These are phyloP conservation scores for Cutaneotrichosporon curvatum DNA, from an alignment of 1,284 basidiomycete species.

Conservation along the genomic window DNA sequence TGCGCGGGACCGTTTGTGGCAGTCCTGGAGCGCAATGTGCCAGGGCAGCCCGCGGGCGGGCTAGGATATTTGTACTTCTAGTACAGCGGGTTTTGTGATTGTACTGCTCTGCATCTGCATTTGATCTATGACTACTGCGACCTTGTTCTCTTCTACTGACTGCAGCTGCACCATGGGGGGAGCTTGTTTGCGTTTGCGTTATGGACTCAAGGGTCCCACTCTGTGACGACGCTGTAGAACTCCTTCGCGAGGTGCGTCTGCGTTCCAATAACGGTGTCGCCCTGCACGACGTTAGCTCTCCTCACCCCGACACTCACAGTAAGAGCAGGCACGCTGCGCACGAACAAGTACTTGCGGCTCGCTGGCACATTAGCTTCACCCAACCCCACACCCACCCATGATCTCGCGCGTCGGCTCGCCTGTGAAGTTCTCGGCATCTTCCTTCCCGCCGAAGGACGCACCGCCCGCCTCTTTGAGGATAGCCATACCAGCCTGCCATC, in stretches of 20 bases:
- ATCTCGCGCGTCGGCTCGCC: constrained; percentile 55
- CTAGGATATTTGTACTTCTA: constrained; percentile 12
- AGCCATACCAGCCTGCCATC: constrained; percentile 67
- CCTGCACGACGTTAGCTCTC: constrained; percentile 13
- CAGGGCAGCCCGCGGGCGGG: constrained; percentile 12
- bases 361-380: constrained; percentile 38
- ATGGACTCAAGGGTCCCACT: too few species aligned
- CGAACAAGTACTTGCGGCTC: constrained; percentile 78
- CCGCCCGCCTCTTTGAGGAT: constrained; percentile 87
- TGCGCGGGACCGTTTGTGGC: constrained; percentile 11
- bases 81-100: too few species aligned
- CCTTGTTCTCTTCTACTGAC: too few species aligned
- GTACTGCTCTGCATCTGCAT: background rate
- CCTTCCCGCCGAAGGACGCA: constrained; percentile 64
- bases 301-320: background rate
- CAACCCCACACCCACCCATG: constrained; percentile 44
- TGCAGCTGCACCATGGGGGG: too few species aligned
- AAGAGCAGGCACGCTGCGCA: constrained; percentile 47
- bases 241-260: constrained; percentile 75
- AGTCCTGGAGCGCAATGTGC: constrained; percentile 1
- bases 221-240: constrained; percentile 74
- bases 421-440: constrained; percentile 22
- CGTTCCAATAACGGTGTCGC: constrained; percentile 60
- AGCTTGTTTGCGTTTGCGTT: too few species aligned
- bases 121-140: too few species aligned